phyloP scores from a whole-genome alignment of 2,329 filamentous ascomycete genomes.

The Calonectria montana region DNA sequence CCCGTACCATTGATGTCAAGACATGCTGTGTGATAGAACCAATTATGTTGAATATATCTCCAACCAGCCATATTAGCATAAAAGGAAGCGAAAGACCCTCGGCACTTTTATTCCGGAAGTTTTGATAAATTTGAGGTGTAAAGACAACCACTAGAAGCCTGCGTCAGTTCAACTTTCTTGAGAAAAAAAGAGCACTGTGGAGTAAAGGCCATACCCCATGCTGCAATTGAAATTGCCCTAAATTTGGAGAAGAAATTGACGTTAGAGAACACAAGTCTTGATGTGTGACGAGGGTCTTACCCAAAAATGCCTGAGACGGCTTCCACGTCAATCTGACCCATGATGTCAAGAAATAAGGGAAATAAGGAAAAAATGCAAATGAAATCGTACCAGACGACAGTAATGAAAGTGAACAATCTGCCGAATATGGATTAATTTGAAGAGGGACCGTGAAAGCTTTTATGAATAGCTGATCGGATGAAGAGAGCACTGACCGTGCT shows the following conservation, averaged over 20 bases:
- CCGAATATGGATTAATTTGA: too few species aligned
- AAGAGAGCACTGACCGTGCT: not conserved
- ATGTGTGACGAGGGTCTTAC: slow-evolving; percentile 55
- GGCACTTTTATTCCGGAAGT: slow-evolving; percentile 85
- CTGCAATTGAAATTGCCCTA: slow-evolving; percentile 94
- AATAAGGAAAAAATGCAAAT: not conserved
- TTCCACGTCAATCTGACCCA: slow-evolving; percentile 79
- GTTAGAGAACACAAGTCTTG: slow-evolving; percentile 20
- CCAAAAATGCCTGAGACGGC: slow-evolving; percentile 93
- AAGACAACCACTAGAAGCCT: slow-evolving; percentile 81
- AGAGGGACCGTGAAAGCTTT: not conserved
- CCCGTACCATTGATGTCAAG: slow-evolving; percentile 84
- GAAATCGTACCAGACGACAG: not conserved
- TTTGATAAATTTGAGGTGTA: slow-evolving; percentile 95
- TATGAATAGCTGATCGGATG: not conserved
- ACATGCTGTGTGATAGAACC: slow-evolving; percentile 95
- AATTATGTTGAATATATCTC: slow-evolving; percentile 96
- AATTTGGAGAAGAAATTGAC: not conserved
- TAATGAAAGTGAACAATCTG: not conserved
- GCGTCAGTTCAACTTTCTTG: slow-evolving; percentile 21
- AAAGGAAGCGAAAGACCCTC: slow-evolving; percentile 93
- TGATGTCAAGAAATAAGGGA: slow-evolving; percentile 61
- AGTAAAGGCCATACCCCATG: slow-evolving; percentile 69
- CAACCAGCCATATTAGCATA: slow-evolving; percentile 90
- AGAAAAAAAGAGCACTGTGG: not conserved